Base-by-base conservation (phyloP, 495 filamentous ascomycete genomes). In the Penicillium riverlandense region DNA sequence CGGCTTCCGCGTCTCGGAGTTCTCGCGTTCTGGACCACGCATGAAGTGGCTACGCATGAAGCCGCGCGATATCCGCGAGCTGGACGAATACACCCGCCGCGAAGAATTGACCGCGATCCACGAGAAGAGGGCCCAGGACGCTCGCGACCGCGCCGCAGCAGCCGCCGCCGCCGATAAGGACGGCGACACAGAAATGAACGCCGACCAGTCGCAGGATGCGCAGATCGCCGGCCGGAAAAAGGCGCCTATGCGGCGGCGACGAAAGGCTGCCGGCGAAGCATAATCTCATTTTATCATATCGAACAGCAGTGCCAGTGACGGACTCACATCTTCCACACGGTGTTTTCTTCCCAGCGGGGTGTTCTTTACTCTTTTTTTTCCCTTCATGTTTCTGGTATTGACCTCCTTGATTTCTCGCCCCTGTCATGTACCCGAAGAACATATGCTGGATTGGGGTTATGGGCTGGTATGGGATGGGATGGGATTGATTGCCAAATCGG, bases 11-110 rank as follows among this genome's bases (percentile, higher is more conserved):
- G 94, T 98, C 28, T 86, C 86, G 1, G 92, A 98, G 57, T 66
- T 86, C 11, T 86, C 92, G 37, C 75, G 83, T 43, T 85, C 84
- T 7, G 92, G 92, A 4, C 92, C 92, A 13, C 76, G 92, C 38
- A 98, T 98, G 92, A 86, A 88, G 54, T 98, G 92, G 92, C 72
- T 98, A 52, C 79, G 92, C 49, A 80, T 83, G 65, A 84, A 86
- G 57, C 92, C 94, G 0, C 71, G 69, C 7, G 81, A 96, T 52
- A 71, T 96, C 36, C 76, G 65, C 12, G 83, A 91, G 52, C 67
- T 97, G 38, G 90, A 98, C 44, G 92, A 98, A 67, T 79, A 42
- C 6, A 30, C 22, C 22, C 47, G 48, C 11, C 47, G 55, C 28
- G 54, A 58, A 33, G 38, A 44, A 16, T 45, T 35, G 28, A 34